Base-by-base conservation (phyloP, 2,329 filamentous ascomycete species). In the Neofusicoccum parvum region DNA sequence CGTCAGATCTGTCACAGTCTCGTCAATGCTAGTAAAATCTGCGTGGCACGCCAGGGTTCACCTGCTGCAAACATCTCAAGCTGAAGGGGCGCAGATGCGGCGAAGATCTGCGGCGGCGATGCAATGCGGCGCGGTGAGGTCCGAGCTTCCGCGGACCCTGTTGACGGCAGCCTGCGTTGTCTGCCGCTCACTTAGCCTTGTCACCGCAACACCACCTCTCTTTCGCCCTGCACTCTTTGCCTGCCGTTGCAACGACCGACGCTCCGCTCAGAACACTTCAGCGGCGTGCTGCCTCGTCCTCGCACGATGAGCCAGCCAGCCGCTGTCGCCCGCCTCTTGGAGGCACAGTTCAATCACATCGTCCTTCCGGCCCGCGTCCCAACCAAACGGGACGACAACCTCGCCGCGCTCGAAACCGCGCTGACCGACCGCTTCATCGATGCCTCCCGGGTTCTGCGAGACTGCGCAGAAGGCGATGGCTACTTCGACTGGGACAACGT, bases 311-410 rank as follows among this genome's bases (percentile, higher is more conserved):
- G 54, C 27, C 41, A 58, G 39, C 9, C 17, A 45, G 17, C 53
- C 12, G 20, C 54, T 4, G 15, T 23, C 3, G 54, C 54, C 7
- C 54, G 41, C 41, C 54, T 59, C 10, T 9, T 73, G 3, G 67
- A 71, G 20, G 71, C 73, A 50, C 63, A 76, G 14, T 73, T 78
- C 66, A 72, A 78, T 39, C 80, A 81, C 48, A 66, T 79, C 15
- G 73, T 73, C 0, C 69, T 81, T 0, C 79, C 80, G 2, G 76
- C 78, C 10, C 67, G 76, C 9, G 71, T 81, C 2, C 79, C 80
- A 5, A 75, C 75, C 3, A 68, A 65, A 27, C 72, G 74, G 32
- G 78, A 80, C 34, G 62, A 15, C 1, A 71, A 76, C 9, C 66
- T 75, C 0, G 58, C 68, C 27, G 49, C 64, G 6, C 67, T 79